Conservation (phyloP, 164 flowering plant species). For the Houttuynia cordata region DNA sequence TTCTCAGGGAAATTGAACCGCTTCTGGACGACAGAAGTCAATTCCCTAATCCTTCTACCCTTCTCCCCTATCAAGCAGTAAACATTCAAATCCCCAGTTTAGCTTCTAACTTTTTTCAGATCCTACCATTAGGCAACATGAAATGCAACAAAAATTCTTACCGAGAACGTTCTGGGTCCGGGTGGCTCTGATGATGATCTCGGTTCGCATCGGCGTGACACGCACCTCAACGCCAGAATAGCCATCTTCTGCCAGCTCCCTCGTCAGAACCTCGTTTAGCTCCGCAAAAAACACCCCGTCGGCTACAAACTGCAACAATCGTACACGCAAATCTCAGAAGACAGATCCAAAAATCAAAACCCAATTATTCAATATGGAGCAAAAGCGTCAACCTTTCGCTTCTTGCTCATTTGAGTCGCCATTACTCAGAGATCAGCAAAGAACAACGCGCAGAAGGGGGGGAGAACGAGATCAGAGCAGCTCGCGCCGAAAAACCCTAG, state of each 20-base stretch:
- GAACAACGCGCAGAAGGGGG: not conserved
- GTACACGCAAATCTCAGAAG: not conserved
- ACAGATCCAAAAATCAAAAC: not conserved
- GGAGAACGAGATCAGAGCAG: not conserved
- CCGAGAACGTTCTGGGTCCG: slow-evolving; percentile 62
- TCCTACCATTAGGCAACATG: not conserved
- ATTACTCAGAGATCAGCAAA: slow-evolving; percentile 11
- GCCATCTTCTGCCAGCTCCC: slow-evolving; percentile 69
- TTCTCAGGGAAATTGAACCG: slow-evolving; percentile 62
- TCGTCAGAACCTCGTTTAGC: slow-evolving; percentile 44
- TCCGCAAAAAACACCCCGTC: slow-evolving; percentile 64
- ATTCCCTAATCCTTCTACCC: slow-evolving; percentile 57
- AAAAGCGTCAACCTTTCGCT: slow-evolving; percentile 34
- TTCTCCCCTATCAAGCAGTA: slow-evolving; percentile 39
- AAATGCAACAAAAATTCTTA: slow-evolving; percentile 9
- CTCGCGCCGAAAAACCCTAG: not conserved
- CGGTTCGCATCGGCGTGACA: slow-evolving; percentile 67
- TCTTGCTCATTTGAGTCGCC: slow-evolving; percentile 61
- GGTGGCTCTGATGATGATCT: slow-evolving; percentile 65
- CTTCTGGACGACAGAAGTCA: slow-evolving; percentile 61
- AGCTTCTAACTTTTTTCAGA: not conserved
- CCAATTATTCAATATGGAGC: no score
- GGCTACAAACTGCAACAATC: slow-evolving; percentile 37
- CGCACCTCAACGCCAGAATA: slow-evolving; percentile 69
- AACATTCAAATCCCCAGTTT: slow-evolving; percentile 1